Conservation (phyloP, 2,329 filamentous ascomycete genomes). For the Cercospora sp. region DNA sequence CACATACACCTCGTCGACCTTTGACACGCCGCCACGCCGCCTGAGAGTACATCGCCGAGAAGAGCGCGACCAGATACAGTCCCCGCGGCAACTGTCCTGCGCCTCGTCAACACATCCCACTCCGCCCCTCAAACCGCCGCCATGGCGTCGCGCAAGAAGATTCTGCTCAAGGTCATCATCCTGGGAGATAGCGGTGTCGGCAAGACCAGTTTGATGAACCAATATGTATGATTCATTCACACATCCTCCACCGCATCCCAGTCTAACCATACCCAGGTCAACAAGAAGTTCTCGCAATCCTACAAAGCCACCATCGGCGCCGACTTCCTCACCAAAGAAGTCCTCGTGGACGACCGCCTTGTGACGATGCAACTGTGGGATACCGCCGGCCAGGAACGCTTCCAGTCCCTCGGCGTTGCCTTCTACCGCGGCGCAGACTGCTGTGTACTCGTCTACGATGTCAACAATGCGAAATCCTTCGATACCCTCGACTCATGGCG, state of each 20-base stretch:
- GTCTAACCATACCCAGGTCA: slow-evolving; percentile 66
- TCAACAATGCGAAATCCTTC: slow-evolving; percentile 99
- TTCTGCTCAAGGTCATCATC: slow-evolving; percentile 70
- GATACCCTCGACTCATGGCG: slow-evolving; percentile 98
- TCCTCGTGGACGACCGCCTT: slow-evolving; percentile 92
- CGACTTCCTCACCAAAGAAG: slow-evolving; percentile 97
- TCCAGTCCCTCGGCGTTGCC: slow-evolving; percentile 93
- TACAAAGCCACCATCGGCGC: slow-evolving; percentile 99
- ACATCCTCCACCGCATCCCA: neutral
- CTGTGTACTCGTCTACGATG: slow-evolving; percentile 96
- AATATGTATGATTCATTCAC: slow-evolving; percentile 77
- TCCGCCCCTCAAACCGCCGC: slow-evolving; percentile 1
- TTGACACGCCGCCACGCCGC: neutral
- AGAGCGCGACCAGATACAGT: neutral
- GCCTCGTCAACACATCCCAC: neutral
- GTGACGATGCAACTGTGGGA: slow-evolving; percentile 99
- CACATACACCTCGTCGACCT: neutral
- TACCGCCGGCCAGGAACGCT: slow-evolving; percentile 93
- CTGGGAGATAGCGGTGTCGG: slow-evolving; percentile 97
- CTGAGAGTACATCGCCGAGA: neutral
- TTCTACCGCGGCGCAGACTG: slow-evolving; percentile 98
- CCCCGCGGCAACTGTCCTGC: neutral
- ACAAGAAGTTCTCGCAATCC: slow-evolving; percentile 99
- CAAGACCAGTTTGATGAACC: slow-evolving; percentile 99
- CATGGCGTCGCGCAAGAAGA: slow-evolving; percentile 45